phyloP scores from a whole-genome alignment of 1,284 basidiomycete species.

The Tilletia setariae region DNA sequence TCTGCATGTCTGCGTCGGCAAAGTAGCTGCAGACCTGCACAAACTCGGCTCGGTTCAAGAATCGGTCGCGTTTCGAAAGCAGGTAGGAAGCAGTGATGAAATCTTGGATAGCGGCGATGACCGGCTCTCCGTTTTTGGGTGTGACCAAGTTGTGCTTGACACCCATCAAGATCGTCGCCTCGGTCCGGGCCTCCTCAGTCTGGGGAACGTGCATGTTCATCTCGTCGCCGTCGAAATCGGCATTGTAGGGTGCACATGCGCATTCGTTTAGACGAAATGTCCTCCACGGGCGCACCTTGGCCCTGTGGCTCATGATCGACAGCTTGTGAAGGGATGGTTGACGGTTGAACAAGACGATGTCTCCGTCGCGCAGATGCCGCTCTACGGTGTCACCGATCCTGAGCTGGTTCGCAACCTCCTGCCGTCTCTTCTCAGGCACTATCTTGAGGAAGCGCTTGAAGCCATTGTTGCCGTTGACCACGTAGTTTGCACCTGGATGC shows the following conservation, averaged over 20 bases:
- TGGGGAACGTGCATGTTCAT: constrained; percentile 99
- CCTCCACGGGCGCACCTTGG: constrained; percentile 91
- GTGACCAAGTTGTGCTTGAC: constrained; percentile 95
- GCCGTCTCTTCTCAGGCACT: constrained; percentile 34
- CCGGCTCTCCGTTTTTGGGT: constrained; percentile 49
- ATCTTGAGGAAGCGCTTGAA: constrained; percentile 65
- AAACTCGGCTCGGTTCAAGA: constrained; percentile 91
- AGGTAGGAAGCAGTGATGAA: constrained; percentile 71
- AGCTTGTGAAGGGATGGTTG: constrained; percentile 86
- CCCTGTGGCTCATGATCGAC: constrained; percentile 93
- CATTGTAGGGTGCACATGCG: constrained; percentile 98
- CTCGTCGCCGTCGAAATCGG: constrained; percentile 99
- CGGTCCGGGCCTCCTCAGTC: constrained; percentile 96
- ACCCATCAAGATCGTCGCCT: constrained; percentile 95
- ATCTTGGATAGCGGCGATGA: constrained; percentile 53
- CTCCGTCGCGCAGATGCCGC: constrained; percentile 90
- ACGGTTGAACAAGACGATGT: constrained; percentile 97
- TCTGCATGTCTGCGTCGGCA: constrained; percentile 82
- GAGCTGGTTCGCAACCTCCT: constrained; percentile 66
- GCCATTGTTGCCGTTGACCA: constrained; percentile 66
- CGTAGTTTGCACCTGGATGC: constrained; percentile 93
- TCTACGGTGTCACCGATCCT: constrained; percentile 85
- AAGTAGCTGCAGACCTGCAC: constrained; percentile 95
- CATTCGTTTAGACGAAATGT: constrained; percentile 98
- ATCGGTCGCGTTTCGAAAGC: constrained; percentile 84